Base-by-base conservation (phyloP, 805 yeast genomes). In the Monosporozyma aerobia region DNA sequence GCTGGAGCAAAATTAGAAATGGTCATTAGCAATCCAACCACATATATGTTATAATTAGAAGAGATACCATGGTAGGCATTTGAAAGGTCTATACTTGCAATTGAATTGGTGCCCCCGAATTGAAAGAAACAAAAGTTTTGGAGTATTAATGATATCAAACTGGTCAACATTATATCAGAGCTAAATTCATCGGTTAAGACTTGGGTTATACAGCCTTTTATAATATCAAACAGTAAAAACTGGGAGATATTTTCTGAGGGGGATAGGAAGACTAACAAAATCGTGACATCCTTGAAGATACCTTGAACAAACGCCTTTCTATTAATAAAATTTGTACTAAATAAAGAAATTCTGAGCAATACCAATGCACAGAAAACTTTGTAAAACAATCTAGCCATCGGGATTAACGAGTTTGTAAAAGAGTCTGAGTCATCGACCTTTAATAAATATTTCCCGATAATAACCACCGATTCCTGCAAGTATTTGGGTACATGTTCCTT, bases 61-160 rank as follows among this genome's bases (percentile, higher is more conserved):
- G 80, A 69, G 7, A 90, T 74, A 0, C 99, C 99, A 64, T 92
- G 92, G 68, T 94, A 94, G 0, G 97, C 90, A 64, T 92, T 90
- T 0, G 96, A 81, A 25, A 94, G 74, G 61, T 92, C 97, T 23
- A 94, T 82, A 0, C 97, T 85, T 0, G 97, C 92, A 59, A 94
- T 76, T 41, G 96, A 88, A 63, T 94, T 94, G 0, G 98, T 90
- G 49, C 87, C 88, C 0, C 98, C 98, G 65, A 85, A 76, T 22
- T 87, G 87, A 71, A 87, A 94, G 64, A 92, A 94, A 0, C 90
- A 71, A 44, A 89, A 72, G 58, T 88, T 83, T 63, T 89, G 95
- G 48, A 89, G 57, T 23, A 85, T 65, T 3, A 89, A 57, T 4
- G 65, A 59, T 14, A 56, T 16, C 37, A 59, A 41, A 1, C 63